Base-by-base conservation (phyloP, 2,329 filamentous ascomycete genomes). In the Graphilbum fragrans region DNA sequence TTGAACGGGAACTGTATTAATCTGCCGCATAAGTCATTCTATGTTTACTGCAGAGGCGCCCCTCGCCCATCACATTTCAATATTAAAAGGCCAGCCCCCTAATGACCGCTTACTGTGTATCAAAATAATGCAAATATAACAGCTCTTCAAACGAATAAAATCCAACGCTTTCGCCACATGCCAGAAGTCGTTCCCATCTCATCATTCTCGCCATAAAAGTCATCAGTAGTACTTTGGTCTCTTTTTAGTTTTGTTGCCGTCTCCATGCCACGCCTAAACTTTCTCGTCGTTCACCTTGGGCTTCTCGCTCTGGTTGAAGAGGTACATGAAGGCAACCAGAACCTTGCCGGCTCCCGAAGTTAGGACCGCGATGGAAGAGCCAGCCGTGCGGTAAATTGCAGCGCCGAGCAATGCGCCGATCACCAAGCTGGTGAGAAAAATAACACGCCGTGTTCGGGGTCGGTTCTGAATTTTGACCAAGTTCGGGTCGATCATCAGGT, bases 401-500 rank as follows among this genome's bases (percentile, higher is more conserved):
- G 72, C 73, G 1, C 74, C 74, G 0, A 65, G 55, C 22, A 78
- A 61, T 8, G 64, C 63, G 0, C 74, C 73, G 2, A 60, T 52
- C 4, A 68, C 54, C 25, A 78, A 53, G 3, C 63, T 53, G 0
- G 60, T 17, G 35, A 78, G 54, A 46, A 78, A 78, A 31, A 62
- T 55, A 4, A 67, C 53, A 3, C 72, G 57, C 5, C 73, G 58
- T 29, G 68, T 73, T 16, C 73, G 56, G 3, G 66, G 58, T 16
- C 67, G 58, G 50, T 78, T 78, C 14, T 59, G 50, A 9, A 55
- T 9, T 5, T 52, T 55, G 17, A 74, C 63, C 38, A 79, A 55
- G 6, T 59, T 58, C 23, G 62, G 62, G 52, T 80, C 75, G 41
- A 77, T 70, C 39, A 76, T 54, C 41, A 78, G 52, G 50, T 80